Conservation (phyloP, 1,284 basidiomycete genomes). For the Mycena citricolor region DNA sequence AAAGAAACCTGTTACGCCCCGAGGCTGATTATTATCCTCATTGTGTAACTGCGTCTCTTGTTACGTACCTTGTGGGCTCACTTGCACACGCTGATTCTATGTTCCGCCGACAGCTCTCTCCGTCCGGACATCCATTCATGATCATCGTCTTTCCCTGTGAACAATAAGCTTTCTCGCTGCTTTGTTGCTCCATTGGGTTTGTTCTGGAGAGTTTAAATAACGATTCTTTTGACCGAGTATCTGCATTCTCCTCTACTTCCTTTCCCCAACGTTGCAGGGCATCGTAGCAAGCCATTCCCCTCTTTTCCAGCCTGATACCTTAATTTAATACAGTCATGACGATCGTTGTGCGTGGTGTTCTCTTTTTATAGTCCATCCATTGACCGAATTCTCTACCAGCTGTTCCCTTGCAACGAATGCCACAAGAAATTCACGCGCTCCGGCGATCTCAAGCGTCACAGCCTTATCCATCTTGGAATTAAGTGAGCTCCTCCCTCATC, state of each 20-base stretch:
- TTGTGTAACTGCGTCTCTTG: no score
- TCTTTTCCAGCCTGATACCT: constrained; percentile 16
- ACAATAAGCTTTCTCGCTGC: constrained; percentile 16
- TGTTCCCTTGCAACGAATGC: constrained; percentile 41
- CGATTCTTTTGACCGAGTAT: constrained; percentile 1
- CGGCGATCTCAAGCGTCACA: constrained; percentile 55
- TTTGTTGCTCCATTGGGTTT: constrained; percentile 17
- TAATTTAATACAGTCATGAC: constrained; percentile 14
- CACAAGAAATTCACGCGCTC: constrained; percentile 46
- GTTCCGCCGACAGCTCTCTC: neutral
- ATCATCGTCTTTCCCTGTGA: constrained; percentile 2
- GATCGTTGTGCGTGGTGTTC: constrained; percentile 3
- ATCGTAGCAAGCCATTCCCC: constrained; percentile 31
- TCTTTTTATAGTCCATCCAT: neutral
- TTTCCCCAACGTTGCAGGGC: constrained; percentile 36
- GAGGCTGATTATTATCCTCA: no score
- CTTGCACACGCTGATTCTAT: constrained; percentile 6
- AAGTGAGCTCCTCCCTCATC: constrained; percentile 37
- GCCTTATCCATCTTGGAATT: constrained; percentile 42
- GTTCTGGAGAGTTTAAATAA: constrained; percentile 9
- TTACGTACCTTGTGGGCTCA: no score
- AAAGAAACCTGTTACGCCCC: no score
- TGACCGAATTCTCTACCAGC: neutral
- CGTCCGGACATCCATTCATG: neutral
- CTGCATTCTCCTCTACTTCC: neutral